Evolutionary conservation across 2,329 filamentous ascomycete genomes (phyloP), one percentile per base, ranked within the genome.

Genomic region (Septoria linicola): DNA sequence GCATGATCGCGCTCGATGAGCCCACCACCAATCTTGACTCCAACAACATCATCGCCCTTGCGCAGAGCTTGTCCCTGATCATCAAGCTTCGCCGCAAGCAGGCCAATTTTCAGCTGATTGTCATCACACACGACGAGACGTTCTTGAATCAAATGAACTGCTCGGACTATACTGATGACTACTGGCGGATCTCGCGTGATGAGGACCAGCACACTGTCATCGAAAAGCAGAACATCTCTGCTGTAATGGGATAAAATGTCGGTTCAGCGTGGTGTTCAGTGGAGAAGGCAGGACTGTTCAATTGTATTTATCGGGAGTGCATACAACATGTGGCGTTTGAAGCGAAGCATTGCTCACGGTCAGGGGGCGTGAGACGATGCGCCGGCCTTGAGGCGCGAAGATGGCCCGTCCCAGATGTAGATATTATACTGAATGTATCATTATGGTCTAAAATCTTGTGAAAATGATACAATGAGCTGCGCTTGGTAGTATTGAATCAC

Each of bases 81-180:
- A 97, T 99, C 72, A 80, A 86, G 63, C 75, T 84, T 13, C 83
- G 95, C 6, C 83, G 87, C 68, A 82, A 85, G 55, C 93, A 99
- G 77, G 81, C 84, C 49, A 99, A 99, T 69, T 96, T 99, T 72
- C 95, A 99, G 76, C 82, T 99, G 49, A 93, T 99, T 66, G 89
- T 99, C 65, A 99, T 99, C 70, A 99, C 93, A 3, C 93, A 99
- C 76, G 93, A 99, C 72, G 95, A 97, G 73, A 89, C 96, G 65
- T 99, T 99, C 65, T 68, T 99, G 66, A 81, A 87, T 48, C 83
- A 90, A 66, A 99, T 99, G 93, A 85, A 90, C 61, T 96, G 90
- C 69, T 85, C 84, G 19, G 92, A 99, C 61, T 97, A 95, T 67
- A 88, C 87, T 58, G 93, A 97, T 70, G 83, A 85, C 59, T 99